phyloP scores from a whole-genome alignment of 2,329 filamentous ascomycete species.

The Aspergillus spinulosporus region DNA sequence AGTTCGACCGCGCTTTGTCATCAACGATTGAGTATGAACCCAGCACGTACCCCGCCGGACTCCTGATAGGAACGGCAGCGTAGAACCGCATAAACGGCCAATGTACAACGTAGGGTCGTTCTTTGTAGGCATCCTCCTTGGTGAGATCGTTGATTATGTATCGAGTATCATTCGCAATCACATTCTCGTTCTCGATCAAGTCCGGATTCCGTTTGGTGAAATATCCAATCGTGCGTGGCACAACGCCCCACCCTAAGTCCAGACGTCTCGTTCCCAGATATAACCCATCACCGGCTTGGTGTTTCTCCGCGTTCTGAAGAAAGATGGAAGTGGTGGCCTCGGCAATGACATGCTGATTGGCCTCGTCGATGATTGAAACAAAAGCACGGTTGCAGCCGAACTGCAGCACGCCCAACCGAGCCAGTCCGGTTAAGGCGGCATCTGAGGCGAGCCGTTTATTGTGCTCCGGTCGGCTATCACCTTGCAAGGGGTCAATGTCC shows the following conservation, averaged over 20 bases:
- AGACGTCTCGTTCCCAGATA: slow-evolving; percentile 33
- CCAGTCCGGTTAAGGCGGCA: slow-evolving; percentile 50
- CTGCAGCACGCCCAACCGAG: slow-evolving; percentile 51
- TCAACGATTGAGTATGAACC: slow-evolving; percentile 61
- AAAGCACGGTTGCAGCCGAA: slow-evolving; percentile 48
- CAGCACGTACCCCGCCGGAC: slow-evolving; percentile 54
- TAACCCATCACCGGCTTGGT: slow-evolving; percentile 32
- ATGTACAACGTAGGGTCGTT: slow-evolving; percentile 33
- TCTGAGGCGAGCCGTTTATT: slow-evolving; percentile 22
- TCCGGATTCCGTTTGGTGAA: slow-evolving; percentile 27
- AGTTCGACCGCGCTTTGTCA: slow-evolving; percentile 49
- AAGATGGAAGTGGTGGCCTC: slow-evolving; percentile 51
- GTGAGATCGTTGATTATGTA: slow-evolving; percentile 39
- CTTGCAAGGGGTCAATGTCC: not conserved
- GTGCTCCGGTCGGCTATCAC: not conserved
- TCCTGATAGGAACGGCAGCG: slow-evolving; percentile 60
- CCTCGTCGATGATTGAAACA: slow-evolving; percentile 54
- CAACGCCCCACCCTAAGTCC: slow-evolving; percentile 23
- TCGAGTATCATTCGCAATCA: slow-evolving; percentile 32
- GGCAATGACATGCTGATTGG: slow-evolving; percentile 53
- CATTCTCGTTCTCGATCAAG: slow-evolving; percentile 23
- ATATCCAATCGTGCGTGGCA: slow-evolving; percentile 24
- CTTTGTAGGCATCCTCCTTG: slow-evolving; percentile 36
- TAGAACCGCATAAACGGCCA: slow-evolving; percentile 49
- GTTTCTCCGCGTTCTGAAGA: slow-evolving; percentile 32